phyloP scores from a whole-genome alignment of 2,329 filamentous ascomycete species.

The Magnaporthiopsis poae region DNA sequence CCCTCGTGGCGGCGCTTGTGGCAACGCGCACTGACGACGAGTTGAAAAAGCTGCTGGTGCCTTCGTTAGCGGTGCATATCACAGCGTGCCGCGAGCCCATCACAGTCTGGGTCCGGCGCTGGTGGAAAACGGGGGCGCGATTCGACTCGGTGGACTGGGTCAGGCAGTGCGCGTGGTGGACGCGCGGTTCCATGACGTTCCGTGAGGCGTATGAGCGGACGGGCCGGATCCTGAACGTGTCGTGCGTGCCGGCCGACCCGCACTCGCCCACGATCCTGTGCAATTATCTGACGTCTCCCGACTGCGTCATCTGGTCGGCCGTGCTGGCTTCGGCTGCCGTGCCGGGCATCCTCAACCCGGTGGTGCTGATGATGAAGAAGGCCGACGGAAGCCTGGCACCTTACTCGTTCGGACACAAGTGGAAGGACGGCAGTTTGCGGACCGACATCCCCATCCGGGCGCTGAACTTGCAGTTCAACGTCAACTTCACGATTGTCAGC shows the following conservation, averaged over 20 bases:
- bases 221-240: slow-evolving; percentile 87
- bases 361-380: slow-evolving; percentile 85
- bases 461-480: slow-evolving; percentile 93
- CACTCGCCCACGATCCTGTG: slow-evolving; percentile 85
- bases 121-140: slow-evolving; percentile 85
- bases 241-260: slow-evolving; percentile 89
- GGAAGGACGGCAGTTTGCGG: slow-evolving; percentile 90
- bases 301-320: slow-evolving; percentile 97
- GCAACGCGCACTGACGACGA: slow-evolving; percentile 88
- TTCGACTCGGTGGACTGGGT: slow-evolving; percentile 95
- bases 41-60: slow-evolving; percentile 72
- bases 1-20: slow-evolving; percentile 75
- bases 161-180: slow-evolving; percentile 76
- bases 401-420: slow-evolving; percentile 96
- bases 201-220: slow-evolving; percentile 89
- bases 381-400: slow-evolving; percentile 67
- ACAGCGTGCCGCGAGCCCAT: slow-evolving; percentile 74
- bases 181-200: slow-evolving; percentile 83
- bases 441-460: slow-evolving; percentile 94
- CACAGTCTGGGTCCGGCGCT: slow-evolving; percentile 66
- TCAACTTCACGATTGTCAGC: slow-evolving; percentile 85
- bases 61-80: slow-evolving; percentile 75
- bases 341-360: slow-evolving; percentile 87
- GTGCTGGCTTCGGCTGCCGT: slow-evolving; percentile 91
- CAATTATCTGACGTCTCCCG: slow-evolving; percentile 88